Percentiles rank a stretch among this genome's conserved stretches.
phyloP scores from a whole-genome alignment of 75 land plant species.

The Sequoia sempervirens region DNA sequence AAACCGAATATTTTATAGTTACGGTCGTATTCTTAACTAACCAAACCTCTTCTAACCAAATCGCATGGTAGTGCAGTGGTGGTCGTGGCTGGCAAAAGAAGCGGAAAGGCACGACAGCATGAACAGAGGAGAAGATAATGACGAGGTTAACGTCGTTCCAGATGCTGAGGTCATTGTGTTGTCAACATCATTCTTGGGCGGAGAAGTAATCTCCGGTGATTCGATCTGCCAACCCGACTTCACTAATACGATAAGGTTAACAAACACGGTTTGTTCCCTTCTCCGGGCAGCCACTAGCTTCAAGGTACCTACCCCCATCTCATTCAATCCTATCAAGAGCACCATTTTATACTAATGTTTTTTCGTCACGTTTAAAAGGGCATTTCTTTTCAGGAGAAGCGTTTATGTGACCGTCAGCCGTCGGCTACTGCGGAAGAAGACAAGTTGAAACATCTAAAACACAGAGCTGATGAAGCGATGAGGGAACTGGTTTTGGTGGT shows the following conservation, averaged over 20 bases:
- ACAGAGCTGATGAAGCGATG: neutral
- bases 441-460: neutral
- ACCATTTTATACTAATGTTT: neutral
- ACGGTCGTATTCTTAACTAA: neutral
- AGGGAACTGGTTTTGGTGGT: neutral
- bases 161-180: constrained; percentile 2
- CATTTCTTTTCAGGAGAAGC: neutral
- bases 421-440: neutral
- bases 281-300: neutral
- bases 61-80: neutral
- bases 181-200: neutral
- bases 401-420: neutral
- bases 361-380: too few species aligned
- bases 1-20: neutral
- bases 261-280: constrained; percentile 4
- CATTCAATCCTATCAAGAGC: too few species aligned
- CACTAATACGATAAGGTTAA: neutral
- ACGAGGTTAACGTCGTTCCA: neutral
- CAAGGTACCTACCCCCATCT: neutral
- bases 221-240: neutral
- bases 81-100: neutral
- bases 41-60: neutral
- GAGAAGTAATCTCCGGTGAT: neutral
- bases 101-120: neutral
- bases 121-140: neutral